phyloP scores from a whole-genome alignment of 2,329 filamentous ascomycete species.

The Cryphonectria naterciae region DNA sequence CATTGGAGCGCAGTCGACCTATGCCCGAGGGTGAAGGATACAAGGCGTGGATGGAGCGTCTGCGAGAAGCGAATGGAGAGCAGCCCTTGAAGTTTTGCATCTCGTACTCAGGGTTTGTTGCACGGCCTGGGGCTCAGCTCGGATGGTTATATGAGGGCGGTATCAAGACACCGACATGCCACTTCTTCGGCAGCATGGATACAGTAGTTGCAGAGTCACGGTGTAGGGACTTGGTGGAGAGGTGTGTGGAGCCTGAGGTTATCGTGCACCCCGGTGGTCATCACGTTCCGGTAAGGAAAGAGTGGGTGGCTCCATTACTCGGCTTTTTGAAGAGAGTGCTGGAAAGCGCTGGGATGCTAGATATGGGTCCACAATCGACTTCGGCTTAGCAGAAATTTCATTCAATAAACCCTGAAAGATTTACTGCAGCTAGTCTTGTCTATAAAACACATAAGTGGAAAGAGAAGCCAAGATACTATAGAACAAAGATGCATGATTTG shows the following conservation, averaged over 20 bases:
- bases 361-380: too few species aligned
- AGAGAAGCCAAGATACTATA: too few species aligned
- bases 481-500: too few species aligned
- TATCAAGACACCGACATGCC: constrained; percentile 66
- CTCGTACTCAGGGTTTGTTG: constrained; percentile 76
- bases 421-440: too few species aligned
- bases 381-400: too few species aligned
- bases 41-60: constrained; percentile 45
- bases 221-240: constrained; percentile 51
- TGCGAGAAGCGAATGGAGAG: constrained; percentile 55
- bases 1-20: constrained; percentile 61
- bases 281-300: constrained; percentile 81
- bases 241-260: constrained; percentile 50
- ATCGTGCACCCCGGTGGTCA: constrained; percentile 85
- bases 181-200: constrained; percentile 67
- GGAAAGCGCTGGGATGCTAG: background rate
- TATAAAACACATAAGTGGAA: too few species aligned
- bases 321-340: constrained; percentile 63
- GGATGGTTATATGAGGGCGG: constrained; percentile 64
- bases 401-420: too few species aligned
- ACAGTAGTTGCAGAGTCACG: constrained; percentile 64
- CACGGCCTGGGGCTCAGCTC: constrained; percentile 59
- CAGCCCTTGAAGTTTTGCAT: constrained; percentile 69
- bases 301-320: constrained; percentile 78
- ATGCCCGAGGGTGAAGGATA: constrained; percentile 30